Base-by-base conservation (phyloP, 2,329 filamentous ascomycete genomes). In the Pseudogymnoascus sp. region DNA sequence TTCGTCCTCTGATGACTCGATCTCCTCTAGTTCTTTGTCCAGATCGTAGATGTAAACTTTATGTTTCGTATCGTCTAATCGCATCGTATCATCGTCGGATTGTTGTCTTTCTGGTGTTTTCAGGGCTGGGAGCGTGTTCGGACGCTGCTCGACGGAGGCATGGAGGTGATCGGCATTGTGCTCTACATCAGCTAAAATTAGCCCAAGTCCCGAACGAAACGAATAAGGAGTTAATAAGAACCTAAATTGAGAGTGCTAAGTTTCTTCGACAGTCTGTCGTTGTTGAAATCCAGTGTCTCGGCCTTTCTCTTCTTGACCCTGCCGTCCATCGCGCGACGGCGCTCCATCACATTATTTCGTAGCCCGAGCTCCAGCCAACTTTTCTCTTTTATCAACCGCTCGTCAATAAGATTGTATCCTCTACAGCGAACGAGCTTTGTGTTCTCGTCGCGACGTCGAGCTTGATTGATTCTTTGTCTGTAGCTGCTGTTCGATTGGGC, bases 11-110 rank as follows among this genome's bases (percentile, higher is more conserved):
- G 84, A 79, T 59, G 80, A 78, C 65, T 89, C 85, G 29, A 82
- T 78, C 67, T 88, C 86, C 13, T 88, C 88, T 56, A 97, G 83
- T 76, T 97, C 93, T 69, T 89, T 89, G 72, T 96, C 92, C 9
- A 99, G 81, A 75, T 96, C 87, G 79, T 93, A 88, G 69, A 99
- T 92, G 80, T 95, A 97, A 65, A 97, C 86, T 72, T 89, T 90
- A 77, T 96, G 82, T 70, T 90, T 89, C 33, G 90, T 70, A 76
- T 96, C 88, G 76, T 97, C 93, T 65, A 97, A 74, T 64, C 89
- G 83, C 93, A 97, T 97, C 63, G 75, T 72, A 68, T 91, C 88
- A 66, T 84, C 78, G 19, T 72, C 72, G 59, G 68, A 61, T 53
- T 33, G 59, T 69, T 59, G 50, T 64, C 26, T 69, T 56, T 56